Percentiles rank a stretch among this genome's conserved stretches.
Evolutionary conservation across 257 asterid genomes (phyloP).

Genomic region (Solanum etuberosum): DNA sequence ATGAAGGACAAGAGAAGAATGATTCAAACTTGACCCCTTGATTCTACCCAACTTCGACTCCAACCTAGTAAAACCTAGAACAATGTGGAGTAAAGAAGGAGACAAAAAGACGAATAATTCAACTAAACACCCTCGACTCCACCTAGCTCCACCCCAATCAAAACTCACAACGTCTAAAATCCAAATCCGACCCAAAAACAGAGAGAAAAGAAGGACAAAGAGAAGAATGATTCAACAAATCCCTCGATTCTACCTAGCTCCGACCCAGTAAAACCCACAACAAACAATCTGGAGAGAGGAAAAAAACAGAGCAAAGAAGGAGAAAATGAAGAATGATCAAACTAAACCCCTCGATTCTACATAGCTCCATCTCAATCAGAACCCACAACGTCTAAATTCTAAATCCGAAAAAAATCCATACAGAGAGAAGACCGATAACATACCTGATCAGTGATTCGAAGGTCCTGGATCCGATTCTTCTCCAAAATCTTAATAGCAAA

Average conservation of each 20-base stretch:
- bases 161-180: not conserved
- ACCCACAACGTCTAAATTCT: not conserved
- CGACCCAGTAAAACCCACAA: not conserved
- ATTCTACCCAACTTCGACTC: not conserved
- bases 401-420: not conserved
- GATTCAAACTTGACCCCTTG: not conserved
- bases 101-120: too few relatives aligned
- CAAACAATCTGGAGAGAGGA: not conserved
- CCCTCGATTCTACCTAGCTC: not conserved
- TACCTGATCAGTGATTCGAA: conserved; percentile 72
- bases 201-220: not conserved
- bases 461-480: conserved; percentile 54
- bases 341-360: not conserved
- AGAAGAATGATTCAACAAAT: not conserved
- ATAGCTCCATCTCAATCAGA: not conserved
- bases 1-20: not conserved
- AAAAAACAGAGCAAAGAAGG: not conserved
- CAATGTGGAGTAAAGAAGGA: not conserved
- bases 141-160: not conserved
- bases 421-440: not conserved
- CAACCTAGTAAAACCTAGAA: not conserved
- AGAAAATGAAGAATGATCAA: not conserved
- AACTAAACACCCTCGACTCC: not conserved
- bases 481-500: conserved; percentile 79
- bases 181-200: not conserved